Evolutionary conservation across 1,284 basidiomycete genomes (phyloP).

Genomic region (Apiotrichum domesticum): DNA sequence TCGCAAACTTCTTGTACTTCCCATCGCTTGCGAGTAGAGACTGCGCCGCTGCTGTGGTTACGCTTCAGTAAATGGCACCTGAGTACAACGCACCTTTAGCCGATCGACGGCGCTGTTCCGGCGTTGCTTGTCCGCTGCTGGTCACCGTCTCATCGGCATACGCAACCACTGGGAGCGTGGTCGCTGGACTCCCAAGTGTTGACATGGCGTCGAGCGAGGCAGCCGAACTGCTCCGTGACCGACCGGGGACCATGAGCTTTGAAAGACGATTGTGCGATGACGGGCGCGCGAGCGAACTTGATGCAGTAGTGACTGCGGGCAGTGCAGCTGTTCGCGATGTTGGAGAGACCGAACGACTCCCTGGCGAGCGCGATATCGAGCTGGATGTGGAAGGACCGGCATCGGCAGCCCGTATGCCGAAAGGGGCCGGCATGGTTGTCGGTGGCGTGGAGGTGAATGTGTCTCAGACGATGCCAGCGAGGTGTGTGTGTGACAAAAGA

Average conservation of each 20-base stretch:
- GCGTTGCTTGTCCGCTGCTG: constrained; percentile 33
- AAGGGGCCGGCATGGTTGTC: constrained; percentile 10
- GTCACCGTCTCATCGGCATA: constrained; percentile 23
- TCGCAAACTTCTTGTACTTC: constrained; percentile 93
- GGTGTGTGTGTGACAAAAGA: not conserved
- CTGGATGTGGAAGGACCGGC: constrained; percentile 4
- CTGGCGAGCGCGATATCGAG: not conserved
- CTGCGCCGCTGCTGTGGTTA: constrained; percentile 26
- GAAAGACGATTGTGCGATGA: constrained; percentile 34
- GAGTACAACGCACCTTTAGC: constrained; percentile 28
- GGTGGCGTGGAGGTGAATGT: not conserved
- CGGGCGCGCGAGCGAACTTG: constrained; percentile 22
- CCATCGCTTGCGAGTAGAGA: constrained; percentile 56
- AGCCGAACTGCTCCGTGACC: constrained; percentile 31
- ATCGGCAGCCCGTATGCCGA: constrained; percentile 4
- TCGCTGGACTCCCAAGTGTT: not conserved
- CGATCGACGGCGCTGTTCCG: constrained; percentile 34
- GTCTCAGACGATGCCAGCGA: constrained; percentile 8
- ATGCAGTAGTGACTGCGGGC: not conserved
- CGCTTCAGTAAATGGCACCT: not conserved
- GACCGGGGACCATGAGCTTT: constrained; percentile 34
- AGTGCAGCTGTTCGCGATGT: not conserved
- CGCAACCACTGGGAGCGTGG: constrained; percentile 15
- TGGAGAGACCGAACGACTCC: constrained; percentile 18
- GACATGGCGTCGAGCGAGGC: constrained; percentile 21